phyloP scores from a whole-genome alignment of 2,329 filamentous ascomycete species.

The Didymella pomorum region DNA sequence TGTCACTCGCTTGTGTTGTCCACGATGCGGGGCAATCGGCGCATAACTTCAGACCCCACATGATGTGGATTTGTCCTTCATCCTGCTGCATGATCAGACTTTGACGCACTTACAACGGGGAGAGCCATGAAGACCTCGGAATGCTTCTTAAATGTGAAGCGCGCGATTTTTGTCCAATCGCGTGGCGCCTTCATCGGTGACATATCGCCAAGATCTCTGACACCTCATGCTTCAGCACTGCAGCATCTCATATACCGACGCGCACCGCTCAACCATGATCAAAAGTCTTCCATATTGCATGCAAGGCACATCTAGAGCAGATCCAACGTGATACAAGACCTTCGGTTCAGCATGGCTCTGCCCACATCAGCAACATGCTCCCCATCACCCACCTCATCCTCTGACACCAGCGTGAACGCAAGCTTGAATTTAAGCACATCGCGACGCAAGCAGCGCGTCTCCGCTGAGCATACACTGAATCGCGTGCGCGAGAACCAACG shows the following conservation, averaged over 20 bases:
- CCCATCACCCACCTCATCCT: conserved; percentile 7
- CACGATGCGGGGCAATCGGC: too few species aligned
- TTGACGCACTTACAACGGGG: too few species aligned
- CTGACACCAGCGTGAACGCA: neutral
- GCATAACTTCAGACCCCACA: too few species aligned
- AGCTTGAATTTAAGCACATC: conserved; percentile 14
- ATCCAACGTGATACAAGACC: neutral
- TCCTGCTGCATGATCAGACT: too few species aligned
- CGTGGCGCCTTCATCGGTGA: neutral
- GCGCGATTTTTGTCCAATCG: neutral
- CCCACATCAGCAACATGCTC: conserved; percentile 19
- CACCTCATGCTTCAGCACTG: conserved; percentile 24
- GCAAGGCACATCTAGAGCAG: neutral
- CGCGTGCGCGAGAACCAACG: conserved; percentile 63
- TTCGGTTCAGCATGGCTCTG: neutral
- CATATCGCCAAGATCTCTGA: conserved; percentile 34
- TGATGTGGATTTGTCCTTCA: too few species aligned
- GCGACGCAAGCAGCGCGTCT: conserved; percentile 34
- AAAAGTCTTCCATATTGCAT: too few species aligned
- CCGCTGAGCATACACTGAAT: conserved; percentile 48
- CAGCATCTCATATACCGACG: conserved; percentile 1
- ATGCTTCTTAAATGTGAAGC: neutral
- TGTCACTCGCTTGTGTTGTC: too few species aligned
- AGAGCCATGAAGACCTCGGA: too few species aligned
- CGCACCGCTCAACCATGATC: conserved; percentile 2